Conservation (phyloP, 2,329 filamentous ascomycete genomes). For the Xylaria sp. region DNA sequence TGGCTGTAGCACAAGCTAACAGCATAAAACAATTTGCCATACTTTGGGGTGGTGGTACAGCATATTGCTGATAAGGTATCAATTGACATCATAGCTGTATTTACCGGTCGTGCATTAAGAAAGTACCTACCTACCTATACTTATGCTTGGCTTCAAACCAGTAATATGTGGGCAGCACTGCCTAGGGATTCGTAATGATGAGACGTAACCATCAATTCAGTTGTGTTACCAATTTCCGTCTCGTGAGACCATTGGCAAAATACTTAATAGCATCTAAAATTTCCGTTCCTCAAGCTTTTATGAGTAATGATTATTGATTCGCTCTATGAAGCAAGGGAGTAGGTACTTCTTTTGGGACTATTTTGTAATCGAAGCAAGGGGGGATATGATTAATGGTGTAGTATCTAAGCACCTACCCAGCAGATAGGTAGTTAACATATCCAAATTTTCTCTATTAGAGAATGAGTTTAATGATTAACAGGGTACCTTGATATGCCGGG, state of each 20-base stretch:
- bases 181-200: background rate
- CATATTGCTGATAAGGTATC: background rate
- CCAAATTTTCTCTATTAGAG: background rate
- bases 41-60: constrained; percentile 1
- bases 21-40: background rate
- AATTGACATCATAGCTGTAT: constrained; percentile 2
- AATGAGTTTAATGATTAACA: background rate
- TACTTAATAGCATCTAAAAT: no score
- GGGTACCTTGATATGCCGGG: background rate
- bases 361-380: no score
- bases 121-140: background rate
- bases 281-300: no score
- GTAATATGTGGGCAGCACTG: background rate
- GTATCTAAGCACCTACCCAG: no score
- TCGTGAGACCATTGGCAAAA: background rate
- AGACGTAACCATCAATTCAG: background rate
- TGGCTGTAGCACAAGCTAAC: constrained; percentile 5
- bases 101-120: background rate
- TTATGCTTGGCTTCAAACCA: no score
- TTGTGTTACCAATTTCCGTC: background rate
- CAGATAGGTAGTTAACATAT: no score
- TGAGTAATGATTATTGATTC: no score
- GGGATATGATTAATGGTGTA: no score
- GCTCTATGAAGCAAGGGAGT: no score
- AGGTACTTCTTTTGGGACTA: no score